Evolutionary conservation across 495 filamentous ascomycete species (phyloP), one percentile per base, ranked within the genome.

Genomic region (Penicillium angulare): DNA sequence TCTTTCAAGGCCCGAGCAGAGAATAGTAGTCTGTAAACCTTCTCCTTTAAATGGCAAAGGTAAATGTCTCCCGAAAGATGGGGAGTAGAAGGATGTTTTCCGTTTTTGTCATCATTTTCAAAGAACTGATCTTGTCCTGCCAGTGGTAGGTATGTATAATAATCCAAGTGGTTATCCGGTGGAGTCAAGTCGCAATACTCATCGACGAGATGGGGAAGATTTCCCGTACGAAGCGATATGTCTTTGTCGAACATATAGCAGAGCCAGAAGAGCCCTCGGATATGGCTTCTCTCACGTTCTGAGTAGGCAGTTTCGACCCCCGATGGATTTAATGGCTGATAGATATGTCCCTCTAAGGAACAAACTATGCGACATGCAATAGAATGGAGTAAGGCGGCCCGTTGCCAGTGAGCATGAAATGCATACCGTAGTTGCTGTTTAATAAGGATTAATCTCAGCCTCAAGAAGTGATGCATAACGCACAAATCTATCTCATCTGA

Each of bases 191-290:
- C 65, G 46, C 67, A 70, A 24, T 60, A 55, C 9, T 38, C 38
- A 7, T 64, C 61, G 13, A 41, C 42, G 16, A 70, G 53, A 20
- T 50, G 36, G 5, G 65, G 65, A 1, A 59, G 63, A 20, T 56
- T 50, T 9, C 59, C 61, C 0, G 63, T 62, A 16, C 56, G 56
- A 5, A 72, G 48, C 2, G 57, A 55, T 2, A 67, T 49, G 3
- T 68, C 56, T 44, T 72, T 68, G 50, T 70, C 67, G 8, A 61
- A 15, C 20, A 55, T 49, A 47, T 64, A 71, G 46, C 50, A 64
- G 31, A 66, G 20, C 66, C 68, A 71, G 43, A 71, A 71, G 0
- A 69, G 50, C 5, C 16, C 55, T 18, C 64, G 57, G 24, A 47
- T 45, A 21, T 67, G 66, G 1, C 24, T 41, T 27, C 56, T 29